These are phyloP conservation scores for Leptosphaerulina australis DNA, from an alignment of 2,329 filamentous ascomycete species.

Conservation along the genomic window DNA sequence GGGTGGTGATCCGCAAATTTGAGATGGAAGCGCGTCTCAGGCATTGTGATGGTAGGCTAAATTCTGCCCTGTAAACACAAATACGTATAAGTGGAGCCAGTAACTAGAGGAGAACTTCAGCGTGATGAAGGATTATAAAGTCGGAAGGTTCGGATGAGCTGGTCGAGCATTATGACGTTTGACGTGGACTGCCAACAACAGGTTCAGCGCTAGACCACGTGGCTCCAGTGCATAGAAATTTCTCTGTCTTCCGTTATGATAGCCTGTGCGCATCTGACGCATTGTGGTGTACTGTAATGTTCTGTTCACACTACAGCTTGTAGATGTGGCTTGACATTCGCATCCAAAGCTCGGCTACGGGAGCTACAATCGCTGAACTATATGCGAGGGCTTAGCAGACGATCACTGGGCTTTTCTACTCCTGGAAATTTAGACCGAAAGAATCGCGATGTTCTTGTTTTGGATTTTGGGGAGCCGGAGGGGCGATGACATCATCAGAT, in stretches of 20 bases:
- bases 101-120: background rate
- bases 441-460: conserved; percentile 6
- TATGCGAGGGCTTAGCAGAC: conserved; percentile 8
- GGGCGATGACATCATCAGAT: conserved; percentile 13
- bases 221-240: background rate
- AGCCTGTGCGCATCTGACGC: background rate
- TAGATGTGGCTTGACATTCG: background rate
- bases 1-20: conserved; percentile 18
- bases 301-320: background rate
- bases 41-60: conserved; percentile 9
- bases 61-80: background rate
- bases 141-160: conserved; percentile 4
- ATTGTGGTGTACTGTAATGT: background rate
- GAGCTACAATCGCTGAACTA: conserved; percentile 2
- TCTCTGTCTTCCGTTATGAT: too few species aligned
- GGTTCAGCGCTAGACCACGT: background rate
- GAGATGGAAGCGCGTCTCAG: conserved; percentile 19
- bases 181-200: background rate
- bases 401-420: conserved; percentile 11
- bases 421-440: conserved; percentile 4
- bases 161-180: conserved; percentile 6
- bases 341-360: conserved; percentile 4
- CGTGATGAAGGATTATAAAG: background rate
- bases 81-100: background rate
- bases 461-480: conserved; percentile 7